A percentile compares a stretch with the other conserved stretches of the same genome.
phyloP scores from a whole-genome alignment of 2,329 filamentous ascomycete species.

The Ambrosiella xylebori region DNA sequence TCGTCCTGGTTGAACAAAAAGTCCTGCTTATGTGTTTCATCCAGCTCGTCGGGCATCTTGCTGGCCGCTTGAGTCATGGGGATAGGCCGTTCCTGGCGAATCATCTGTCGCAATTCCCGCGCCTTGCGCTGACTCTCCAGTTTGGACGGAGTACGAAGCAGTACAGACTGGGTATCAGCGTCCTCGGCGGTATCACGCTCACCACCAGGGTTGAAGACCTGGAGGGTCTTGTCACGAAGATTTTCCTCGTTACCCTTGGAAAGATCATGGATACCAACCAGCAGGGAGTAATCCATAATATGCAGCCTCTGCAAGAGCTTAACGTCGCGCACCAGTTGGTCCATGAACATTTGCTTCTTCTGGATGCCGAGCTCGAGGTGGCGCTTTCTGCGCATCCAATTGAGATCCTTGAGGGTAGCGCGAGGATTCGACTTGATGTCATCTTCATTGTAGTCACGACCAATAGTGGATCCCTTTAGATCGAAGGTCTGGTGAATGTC shows the following conservation, averaged over 20 bases:
- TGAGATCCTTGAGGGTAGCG: conserved; percentile 88
- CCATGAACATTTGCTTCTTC: conserved; percentile 76
- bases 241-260: conserved; percentile 90
- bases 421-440: conserved; percentile 75
- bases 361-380: conserved; percentile 75
- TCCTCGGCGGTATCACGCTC: conserved; percentile 31
- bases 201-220: conserved; percentile 76
- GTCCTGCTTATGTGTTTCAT: conserved; percentile 51
- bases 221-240: conserved; percentile 69
- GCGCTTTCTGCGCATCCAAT: conserved; percentile 77
- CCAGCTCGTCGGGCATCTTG: conserved; percentile 80
- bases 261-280: conserved; percentile 86
- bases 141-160: conserved; percentile 84
- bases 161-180: conserved; percentile 38
- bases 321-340: conserved; percentile 79
- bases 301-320: conserved; percentile 69
- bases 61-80: conserved; percentile 69
- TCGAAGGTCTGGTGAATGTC: conserved; percentile 97
- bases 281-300: conserved; percentile 97
- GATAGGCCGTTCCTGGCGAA: conserved; percentile 84
- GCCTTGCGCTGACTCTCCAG: conserved; percentile 83
- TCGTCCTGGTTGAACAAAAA: conserved; percentile 89
- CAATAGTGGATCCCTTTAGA: conserved; percentile 88
- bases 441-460: conserved; percentile 78
- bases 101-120: conserved; percentile 75